Evolutionary conservation across 2,329 filamentous ascomycete species (phyloP), one percentile per base, ranked within the genome.

Genomic region (Aspergillus fructus): DNA sequence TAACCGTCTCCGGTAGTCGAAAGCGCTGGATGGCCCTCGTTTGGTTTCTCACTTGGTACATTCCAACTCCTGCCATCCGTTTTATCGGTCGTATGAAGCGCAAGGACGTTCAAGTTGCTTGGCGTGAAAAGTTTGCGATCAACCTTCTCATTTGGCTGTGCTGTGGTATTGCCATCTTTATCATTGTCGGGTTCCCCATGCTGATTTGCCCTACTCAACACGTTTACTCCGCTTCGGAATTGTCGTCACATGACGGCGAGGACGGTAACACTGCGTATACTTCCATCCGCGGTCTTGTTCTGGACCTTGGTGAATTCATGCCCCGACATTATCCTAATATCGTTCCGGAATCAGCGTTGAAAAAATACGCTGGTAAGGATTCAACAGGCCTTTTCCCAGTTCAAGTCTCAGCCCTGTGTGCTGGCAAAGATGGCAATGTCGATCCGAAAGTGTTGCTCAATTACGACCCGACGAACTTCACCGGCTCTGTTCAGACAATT

Each of bases 91-190:
- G 89, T 51, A 97, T 97, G 89, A 84, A 89, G 59, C 90, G 94
- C 60, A 96, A 96, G 71, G 94, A 99, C 73, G 86, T 99, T 8
- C 89, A 93, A 23, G 83, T 89, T 72, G 94, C 94, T 0, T 99
- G 94, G 94, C 85, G 94, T 70, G 94, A 99, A 74, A 99, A 99
- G 81, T 74, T 99, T 58, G 93, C 94, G 53, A 99, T 99, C 82
- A 99, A 99, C 79, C 82, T 99, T 73, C 83, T 97, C 70, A 99
- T 99, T 71, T 99, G 96, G 94, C 79, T 93, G 56, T 85, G 83
- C 71, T 97, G 93, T 76, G 79, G 78, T 15, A 75, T 90, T 49
- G 86, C 90, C 27, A 84, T 89, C 55, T 99, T 99, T 80, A 89
- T 99, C 81, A 91, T 97, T 68, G 83, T 97, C 59, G 83, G 87